Evolutionary conservation across 257 asterid genomes (phyloP), one percentile per base, ranked within the genome.

Genomic region (Jaltomata sinuosa): DNA sequence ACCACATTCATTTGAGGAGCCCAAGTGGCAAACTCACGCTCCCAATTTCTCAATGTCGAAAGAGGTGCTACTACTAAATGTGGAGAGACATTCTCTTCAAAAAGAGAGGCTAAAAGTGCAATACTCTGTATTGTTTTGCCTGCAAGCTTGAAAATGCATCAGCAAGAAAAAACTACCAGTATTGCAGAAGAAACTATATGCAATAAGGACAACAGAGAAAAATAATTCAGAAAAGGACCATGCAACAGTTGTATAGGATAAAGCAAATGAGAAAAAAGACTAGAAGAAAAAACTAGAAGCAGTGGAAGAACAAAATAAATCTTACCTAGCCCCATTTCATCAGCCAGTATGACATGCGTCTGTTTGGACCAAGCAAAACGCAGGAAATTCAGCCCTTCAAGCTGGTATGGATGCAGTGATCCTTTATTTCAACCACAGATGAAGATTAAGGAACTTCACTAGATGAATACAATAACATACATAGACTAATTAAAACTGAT

Each of bases 1-100:
- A 97, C 99, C 82, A 97, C 98, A 91, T 97, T 97, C 97, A 97
- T 90, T 55, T 97, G 98, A 83, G 99, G 99, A 84, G 99, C 98
- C 99, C 99, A 97, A 82, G 93, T 91, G 87, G 99, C 96, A 90
- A 97, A 97, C 89, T 97, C 99, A 81, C 99, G 98, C 83, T 97
- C 99, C 99, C 99, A 97, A 87, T 97, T 97, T 91, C 99, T 94
- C 90, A 97, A 88, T 40, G 98, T 97, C 52, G 99, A 97, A 83
- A 97, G 97, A 52, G 99, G 99, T 87, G 98, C 99, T 83, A 97
- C 93, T 87, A 97, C 98, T 64, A 97, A 93, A 91, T 97, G 98
- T 78, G 98, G 99, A 84, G 84, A 89, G 61, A 92, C 27, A 74
- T 83, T 91, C 87, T 95, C 99, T 92, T 91, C 95, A 87, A 92